A percentile compares a stretch with the other conserved stretches of the same genome.
phyloP scores from a whole-genome alignment of 345 rosid species.

The Camelina laxa region DNA sequence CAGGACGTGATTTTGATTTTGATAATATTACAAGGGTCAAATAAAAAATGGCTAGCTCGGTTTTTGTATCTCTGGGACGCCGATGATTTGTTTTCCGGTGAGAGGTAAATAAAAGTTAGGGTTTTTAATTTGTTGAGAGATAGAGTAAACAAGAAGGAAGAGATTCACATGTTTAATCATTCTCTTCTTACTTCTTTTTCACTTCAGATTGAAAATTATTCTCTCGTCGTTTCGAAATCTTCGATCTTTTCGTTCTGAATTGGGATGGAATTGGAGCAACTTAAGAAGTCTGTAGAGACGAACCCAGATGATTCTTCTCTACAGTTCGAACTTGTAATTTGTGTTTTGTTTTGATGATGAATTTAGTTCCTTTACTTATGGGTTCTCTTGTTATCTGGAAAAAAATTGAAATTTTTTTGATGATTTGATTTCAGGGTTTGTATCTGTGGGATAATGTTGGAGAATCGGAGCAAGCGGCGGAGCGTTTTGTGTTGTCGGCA shows the following conservation, averaged over 20 bases:
- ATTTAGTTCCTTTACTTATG: background rate
- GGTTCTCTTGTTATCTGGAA: background rate
- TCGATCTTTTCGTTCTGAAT: background rate
- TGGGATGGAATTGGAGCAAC: slow-evolving; percentile 44
- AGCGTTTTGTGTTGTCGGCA: slow-evolving; percentile 72
- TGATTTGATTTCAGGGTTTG: slow-evolving; percentile 56
- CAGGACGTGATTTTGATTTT: background rate
- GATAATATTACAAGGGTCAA: slow-evolving; percentile 14
- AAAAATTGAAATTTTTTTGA: background rate
- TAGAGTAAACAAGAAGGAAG: slow-evolving; percentile 18
- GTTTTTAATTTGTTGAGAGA: background rate
- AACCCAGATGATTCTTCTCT: slow-evolving; percentile 72
- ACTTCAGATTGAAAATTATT: slow-evolving; percentile 4
- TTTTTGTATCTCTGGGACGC: background rate
- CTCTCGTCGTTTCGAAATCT: background rate
- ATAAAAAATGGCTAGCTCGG: background rate
- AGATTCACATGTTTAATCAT: slow-evolving; percentile 13
- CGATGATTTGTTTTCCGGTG: slow-evolving; percentile 32
- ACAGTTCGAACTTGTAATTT: slow-evolving; percentile 62
- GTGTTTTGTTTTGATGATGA: background rate
- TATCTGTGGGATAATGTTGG: slow-evolving; percentile 62
- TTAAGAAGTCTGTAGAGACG: slow-evolving; percentile 62
- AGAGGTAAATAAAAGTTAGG: slow-evolving; percentile 15
- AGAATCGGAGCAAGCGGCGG: slow-evolving; percentile 66
- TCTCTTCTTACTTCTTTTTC: slow-evolving; percentile 4